Evolutionary conservation across 257 asterid genomes (phyloP).

Genomic region (Nyctanthes arbortristis): DNA sequence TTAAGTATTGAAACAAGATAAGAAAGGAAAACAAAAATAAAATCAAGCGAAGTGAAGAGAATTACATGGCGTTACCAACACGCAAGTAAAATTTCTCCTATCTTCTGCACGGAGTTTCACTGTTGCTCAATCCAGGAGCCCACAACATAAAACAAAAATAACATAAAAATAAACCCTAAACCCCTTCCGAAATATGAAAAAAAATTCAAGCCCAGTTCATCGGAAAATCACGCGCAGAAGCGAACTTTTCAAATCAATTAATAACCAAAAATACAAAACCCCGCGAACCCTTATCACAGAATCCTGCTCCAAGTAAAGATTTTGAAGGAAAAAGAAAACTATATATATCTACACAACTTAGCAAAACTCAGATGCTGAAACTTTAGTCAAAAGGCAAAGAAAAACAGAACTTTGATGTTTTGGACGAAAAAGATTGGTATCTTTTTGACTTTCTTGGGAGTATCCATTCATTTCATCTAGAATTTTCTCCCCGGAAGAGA

Average conservation of each 20-base stretch:
- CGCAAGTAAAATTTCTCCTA: constrained; percentile 41
- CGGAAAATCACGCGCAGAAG: constrained; percentile 36
- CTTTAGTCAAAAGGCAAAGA: constrained; percentile 23
- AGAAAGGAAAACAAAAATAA: neutral
- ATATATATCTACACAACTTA: constrained; percentile 22
- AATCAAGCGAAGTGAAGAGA: neutral
- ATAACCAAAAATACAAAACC: constrained; percentile 22
- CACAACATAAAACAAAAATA: constrained; percentile 6
- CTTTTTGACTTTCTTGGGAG: constrained; percentile 18
- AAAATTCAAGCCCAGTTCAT: constrained; percentile 24
- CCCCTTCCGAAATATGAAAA: constrained; percentile 13
- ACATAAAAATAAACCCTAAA: constrained; percentile 11
- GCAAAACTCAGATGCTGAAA: constrained; percentile 35
- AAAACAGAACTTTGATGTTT: constrained; percentile 12
- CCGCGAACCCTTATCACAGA: constrained; percentile 37
- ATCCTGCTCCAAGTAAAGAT: constrained; percentile 11
- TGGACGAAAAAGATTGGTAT: constrained; percentile 20
- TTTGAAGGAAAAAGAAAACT: constrained; percentile 12
- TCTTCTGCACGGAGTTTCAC: constrained; percentile 54
- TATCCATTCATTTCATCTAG: constrained; percentile 30
- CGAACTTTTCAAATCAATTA: constrained; percentile 11
- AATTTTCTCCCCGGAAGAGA: constrained; percentile 27
- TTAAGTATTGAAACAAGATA: neutral
- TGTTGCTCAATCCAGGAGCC: constrained; percentile 42
- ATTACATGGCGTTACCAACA: constrained; percentile 85